These are phyloP conservation scores for Lactifluus pinguis DNA, from an alignment of 768 basidiomycete genomes.

Conservation along the genomic window DNA sequence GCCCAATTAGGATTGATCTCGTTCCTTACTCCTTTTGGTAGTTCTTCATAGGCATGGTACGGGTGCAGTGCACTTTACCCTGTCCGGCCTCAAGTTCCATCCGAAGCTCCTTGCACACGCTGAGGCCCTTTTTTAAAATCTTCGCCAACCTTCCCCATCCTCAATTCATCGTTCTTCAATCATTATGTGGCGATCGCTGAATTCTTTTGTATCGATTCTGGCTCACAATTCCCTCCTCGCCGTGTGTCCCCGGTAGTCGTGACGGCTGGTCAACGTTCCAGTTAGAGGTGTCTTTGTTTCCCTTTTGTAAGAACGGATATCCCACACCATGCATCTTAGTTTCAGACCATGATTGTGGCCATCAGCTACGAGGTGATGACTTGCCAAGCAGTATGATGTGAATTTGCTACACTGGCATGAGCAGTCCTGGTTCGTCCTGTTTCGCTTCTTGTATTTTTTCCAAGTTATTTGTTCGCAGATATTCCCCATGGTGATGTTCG, in stretches of 20 bases:
- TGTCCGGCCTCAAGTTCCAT: constrained; percentile 33
- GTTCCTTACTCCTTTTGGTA: constrained; percentile 17
- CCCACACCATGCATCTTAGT: background rate
- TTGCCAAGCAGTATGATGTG: constrained; percentile 34
- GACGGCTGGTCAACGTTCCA: constrained; percentile 36
- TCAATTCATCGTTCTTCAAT: constrained; percentile 37
- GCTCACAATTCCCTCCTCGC: background rate
- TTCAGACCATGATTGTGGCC: constrained; percentile 36
- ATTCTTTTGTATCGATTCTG: background rate
- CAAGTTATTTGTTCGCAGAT: constrained; percentile 19
- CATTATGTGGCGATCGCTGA: constrained; percentile 28
- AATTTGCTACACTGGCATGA: constrained; percentile 29
- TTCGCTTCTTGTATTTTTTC: background rate
- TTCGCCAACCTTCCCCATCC: constrained; percentile 37
- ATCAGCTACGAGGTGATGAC: constrained; percentile 38
- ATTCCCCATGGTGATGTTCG: constrained; percentile 26
- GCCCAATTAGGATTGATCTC: background rate
- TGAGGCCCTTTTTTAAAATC: constrained; percentile 37
- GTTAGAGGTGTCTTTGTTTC: constrained; percentile 36
- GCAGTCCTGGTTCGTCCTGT: constrained; percentile 29
- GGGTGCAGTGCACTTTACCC: constrained; percentile 40
- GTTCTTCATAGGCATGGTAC: constrained; percentile 45
- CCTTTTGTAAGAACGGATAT: constrained; percentile 24
- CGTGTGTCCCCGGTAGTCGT: constrained; percentile 40
- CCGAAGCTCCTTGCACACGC: constrained; percentile 27